phyloP scores from a whole-genome alignment of 768 basidiomycete species.

The Termitomyces sp. region DNA sequence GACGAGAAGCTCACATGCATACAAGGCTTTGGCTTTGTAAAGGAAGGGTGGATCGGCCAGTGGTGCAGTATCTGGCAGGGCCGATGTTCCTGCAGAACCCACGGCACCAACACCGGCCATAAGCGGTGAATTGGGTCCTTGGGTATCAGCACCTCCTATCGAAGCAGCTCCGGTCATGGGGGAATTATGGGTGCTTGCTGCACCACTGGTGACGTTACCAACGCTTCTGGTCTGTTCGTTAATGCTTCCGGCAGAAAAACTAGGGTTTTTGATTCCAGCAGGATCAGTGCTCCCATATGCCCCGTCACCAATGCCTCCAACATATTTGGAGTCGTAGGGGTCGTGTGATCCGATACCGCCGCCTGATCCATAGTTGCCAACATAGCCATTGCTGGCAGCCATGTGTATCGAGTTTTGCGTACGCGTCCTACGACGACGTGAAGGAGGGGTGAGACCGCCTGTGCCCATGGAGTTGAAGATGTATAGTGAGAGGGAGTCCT shows the following conservation, averaged over 20 bases:
- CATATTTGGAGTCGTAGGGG: slow-evolving; percentile 58
- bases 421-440: slow-evolving; percentile 71
- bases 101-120: slow-evolving; percentile 65
- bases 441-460: slow-evolving; percentile 78
- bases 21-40: slow-evolving; percentile 85
- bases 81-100: slow-evolving; percentile 18
- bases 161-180: slow-evolving; percentile 35
- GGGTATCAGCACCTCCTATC: slow-evolving; percentile 38
- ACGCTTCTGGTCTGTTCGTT: slow-evolving; percentile 33
- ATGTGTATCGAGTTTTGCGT: slow-evolving; percentile 57
- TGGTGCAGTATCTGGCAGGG: slow-evolving; percentile 19
- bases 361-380: slow-evolving; percentile 56
- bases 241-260: slow-evolving; percentile 42
- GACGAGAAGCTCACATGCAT: slow-evolving; percentile 61
- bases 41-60: slow-evolving; percentile 38
- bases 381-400: slow-evolving; percentile 56
- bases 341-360: slow-evolving; percentile 68
- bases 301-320: slow-evolving; percentile 38
- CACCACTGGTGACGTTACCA: slow-evolving; percentile 28
- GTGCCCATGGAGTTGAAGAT: slow-evolving; percentile 87
- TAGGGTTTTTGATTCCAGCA: slow-evolving; percentile 46
- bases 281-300: slow-evolving; percentile 44
- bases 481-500: slow-evolving; percentile 81
- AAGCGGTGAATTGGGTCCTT: slow-evolving; percentile 58
- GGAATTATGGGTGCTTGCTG: slow-evolving; percentile 54